Conservation (phyloP, 306 rosid species). For the Gillenia trifoliata region DNA sequence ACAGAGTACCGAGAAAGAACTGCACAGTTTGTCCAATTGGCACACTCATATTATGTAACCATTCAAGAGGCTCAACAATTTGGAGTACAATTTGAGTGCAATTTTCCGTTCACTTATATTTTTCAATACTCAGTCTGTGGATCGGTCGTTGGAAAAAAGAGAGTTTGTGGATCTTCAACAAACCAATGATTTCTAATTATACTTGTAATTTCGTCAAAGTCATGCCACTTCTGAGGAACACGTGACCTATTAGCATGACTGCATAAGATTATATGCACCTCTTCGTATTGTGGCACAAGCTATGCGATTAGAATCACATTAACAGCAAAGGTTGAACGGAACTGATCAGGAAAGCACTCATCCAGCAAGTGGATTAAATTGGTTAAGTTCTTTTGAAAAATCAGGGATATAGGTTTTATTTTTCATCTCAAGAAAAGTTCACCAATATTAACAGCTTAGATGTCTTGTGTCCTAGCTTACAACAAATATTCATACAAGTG, state of each 20-base stretch:
- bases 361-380: neutral
- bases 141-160: too few relatives aligned
- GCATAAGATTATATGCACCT: neutral
- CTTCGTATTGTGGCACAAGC: neutral
- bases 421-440: neutral
- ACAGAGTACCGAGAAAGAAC: too few relatives aligned
- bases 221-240: neutral
- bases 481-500: neutral
- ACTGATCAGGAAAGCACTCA: neutral
- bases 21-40: too few relatives aligned
- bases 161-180: too few relatives aligned
- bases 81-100: too few relatives aligned
- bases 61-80: too few relatives aligned
- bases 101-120: neutral
- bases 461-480: neutral
- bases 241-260: neutral
- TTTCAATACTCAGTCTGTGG: too few relatives aligned
- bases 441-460: neutral
- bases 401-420: neutral
- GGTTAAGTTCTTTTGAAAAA: neutral
- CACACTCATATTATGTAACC: too few relatives aligned
- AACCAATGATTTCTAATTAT: too few relatives aligned
- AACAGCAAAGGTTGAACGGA: neutral
- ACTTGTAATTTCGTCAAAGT: too few relatives aligned
- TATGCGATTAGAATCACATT: neutral